Evolutionary conservation across 345 rosid species (phyloP).

Genomic region (Salix arbutifolia): DNA sequence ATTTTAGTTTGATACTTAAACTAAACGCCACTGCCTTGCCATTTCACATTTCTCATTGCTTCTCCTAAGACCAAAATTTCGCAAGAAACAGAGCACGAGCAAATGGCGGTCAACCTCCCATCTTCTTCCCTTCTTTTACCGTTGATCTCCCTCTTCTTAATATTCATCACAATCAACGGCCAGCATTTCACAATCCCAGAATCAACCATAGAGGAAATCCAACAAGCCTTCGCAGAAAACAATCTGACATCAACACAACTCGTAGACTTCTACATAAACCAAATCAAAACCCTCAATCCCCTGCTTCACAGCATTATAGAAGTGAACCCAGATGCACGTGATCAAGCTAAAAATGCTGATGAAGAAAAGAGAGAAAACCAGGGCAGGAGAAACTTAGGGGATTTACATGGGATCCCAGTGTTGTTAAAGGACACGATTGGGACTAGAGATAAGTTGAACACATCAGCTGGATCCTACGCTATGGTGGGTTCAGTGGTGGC

Average conservation of each 20-base stretch:
- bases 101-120: no score
- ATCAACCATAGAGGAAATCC: no score
- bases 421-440: slow-evolving; percentile 63
- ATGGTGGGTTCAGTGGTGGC: slow-evolving; percentile 57
- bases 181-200: no score
- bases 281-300: slow-evolving; percentile 47
- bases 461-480: slow-evolving; percentile 69
- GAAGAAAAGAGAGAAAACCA: slow-evolving; percentile 31
- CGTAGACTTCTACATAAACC: neutral
- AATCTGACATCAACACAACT: slow-evolving; percentile 36
- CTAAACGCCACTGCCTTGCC: no score
- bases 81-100: no score
- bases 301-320: slow-evolving; percentile 56
- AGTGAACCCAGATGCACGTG: slow-evolving; percentile 62
- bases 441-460: slow-evolving; percentile 62
- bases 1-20: no score
- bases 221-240: no score
- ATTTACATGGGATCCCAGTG: slow-evolving; percentile 62
- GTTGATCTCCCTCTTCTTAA: no score
- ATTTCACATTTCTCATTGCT: no score
- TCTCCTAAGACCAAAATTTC: no score
- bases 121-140: no score
- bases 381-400: slow-evolving; percentile 7
- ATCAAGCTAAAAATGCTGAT: slow-evolving; percentile 56
- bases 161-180: no score